Evolutionary conservation across 257 asterid species (phyloP), one percentile per base, ranked within the genome.

Genomic region (Solanum paucissectum): DNA sequence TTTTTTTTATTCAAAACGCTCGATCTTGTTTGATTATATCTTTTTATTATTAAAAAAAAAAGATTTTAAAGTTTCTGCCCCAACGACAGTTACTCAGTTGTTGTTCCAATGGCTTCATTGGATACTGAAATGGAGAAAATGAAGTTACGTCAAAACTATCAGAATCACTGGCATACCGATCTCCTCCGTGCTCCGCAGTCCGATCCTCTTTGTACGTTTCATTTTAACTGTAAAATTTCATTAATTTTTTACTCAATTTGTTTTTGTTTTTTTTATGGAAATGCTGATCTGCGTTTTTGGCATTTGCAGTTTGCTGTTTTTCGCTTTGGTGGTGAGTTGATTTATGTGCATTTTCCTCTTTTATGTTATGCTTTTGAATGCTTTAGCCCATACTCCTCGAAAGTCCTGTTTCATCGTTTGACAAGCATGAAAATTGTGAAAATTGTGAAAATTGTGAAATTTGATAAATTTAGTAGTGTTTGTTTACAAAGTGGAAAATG

Each of bases 281-380:
- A 75, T 20, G 55, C 69, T 23, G 46, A 36, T 18, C 37, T 14
- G 3, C 10, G n/a, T 16, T 11, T 74, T 21, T 73, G 52, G 29
- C 5, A 16, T 79, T 44, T 49, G 88, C 93, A 91, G 92, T 87
- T 86, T 91, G 93, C 90, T 91, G 89, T 38, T 90, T 91, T 52
- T 49, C 92, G 6, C 42, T 87, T 52, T 66, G 79, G 75, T 91
- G 93, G 92, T 91, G 86, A 91, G 91, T 72, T 79, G 64, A 62
- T 42, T 42, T 40, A 7, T 7, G 4, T 12, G 20, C n/a, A 25
- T 16, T 7, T 7, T 36, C n/a, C 4, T 32, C 46, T 42, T 23
- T 66, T 3, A 38, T 9, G 42, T 75, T 75, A 75, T 38, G 21
- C 33, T 75, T 75, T 9, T 36, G 82, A 20, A 46, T 46, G 21